Conservation (phyloP, 768 basidiomycete species). For the Leccinum boreale region DNA sequence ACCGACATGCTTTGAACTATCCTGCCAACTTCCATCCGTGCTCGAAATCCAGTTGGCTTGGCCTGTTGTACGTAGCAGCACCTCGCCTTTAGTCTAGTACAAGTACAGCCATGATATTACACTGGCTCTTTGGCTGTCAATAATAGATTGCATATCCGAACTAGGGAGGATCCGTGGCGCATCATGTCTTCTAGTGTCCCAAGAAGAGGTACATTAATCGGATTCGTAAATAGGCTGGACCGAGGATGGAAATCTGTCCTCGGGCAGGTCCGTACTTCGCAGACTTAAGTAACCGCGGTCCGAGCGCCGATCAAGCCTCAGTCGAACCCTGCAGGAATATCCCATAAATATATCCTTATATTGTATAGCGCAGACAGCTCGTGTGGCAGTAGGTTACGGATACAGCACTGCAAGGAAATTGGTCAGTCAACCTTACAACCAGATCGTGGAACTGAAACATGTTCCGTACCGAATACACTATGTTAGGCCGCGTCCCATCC, state of each 20-base stretch:
- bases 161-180: conserved; percentile 8
- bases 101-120: background rate
- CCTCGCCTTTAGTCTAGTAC: background rate
- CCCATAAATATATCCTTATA: conserved; percentile 30
- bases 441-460: conserved; percentile 4
- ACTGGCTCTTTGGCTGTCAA: background rate
- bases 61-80: background rate
- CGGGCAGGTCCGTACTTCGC: background rate
- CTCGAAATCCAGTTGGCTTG: background rate
- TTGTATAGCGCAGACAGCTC: conserved; percentile 19
- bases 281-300: background rate
- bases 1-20: background rate
- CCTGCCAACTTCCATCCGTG: background rate
- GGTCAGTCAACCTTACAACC: conserved; percentile 32
- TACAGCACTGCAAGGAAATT: conserved; percentile 29
- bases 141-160: background rate
- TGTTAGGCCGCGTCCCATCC: conserved; percentile 19
- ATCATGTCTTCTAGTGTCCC: background rate
- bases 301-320: background rate
- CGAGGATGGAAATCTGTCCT: background rate
- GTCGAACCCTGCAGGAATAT: background rate
- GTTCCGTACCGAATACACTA: conserved; percentile 40
- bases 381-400: conserved; percentile 26
- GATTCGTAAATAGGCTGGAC: background rate
- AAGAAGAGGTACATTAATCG: background rate